Evolutionary conservation across 441 rosid genomes (phyloP).

Genomic region (Macaranga tanarius): DNA sequence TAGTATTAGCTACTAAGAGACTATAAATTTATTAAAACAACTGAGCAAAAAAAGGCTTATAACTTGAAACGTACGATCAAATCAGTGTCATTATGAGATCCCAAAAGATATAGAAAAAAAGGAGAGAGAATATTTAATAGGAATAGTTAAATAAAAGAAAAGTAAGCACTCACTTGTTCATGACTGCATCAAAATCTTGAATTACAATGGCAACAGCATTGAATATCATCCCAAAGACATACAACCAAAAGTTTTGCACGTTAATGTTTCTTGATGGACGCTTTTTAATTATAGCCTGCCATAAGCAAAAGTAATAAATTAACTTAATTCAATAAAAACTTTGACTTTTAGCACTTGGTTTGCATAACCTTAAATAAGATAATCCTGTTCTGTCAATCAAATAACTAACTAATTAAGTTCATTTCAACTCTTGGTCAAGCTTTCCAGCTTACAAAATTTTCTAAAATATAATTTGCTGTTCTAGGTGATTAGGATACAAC

Average conservation of each 20-base stretch:
- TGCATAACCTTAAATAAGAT: neutral
- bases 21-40: neutral
- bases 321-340: slow-evolving; percentile 1
- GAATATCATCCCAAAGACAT: slow-evolving; percentile 91
- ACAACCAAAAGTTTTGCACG: slow-evolving; percentile 94
- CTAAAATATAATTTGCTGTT: neutral
- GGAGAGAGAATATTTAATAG: neutral
- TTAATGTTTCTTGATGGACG: slow-evolving; percentile 91
- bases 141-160: slow-evolving; percentile 14
- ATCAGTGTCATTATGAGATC: neutral
- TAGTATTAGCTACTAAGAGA: neutral
- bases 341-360: slow-evolving; percentile 8
- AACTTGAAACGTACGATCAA: neutral
- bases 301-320: slow-evolving; percentile 27
- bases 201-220: slow-evolving; percentile 83
- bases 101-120: neutral
- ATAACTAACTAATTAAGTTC: slow-evolving; percentile 6
- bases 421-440: slow-evolving; percentile 9
- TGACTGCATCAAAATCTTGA: slow-evolving; percentile 90
- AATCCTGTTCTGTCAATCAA: slow-evolving; percentile 4
- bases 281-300: slow-evolving; percentile 90
- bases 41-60: neutral
- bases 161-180: slow-evolving; percentile 54
- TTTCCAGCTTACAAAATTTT: neutral
- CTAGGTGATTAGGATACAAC: slow-evolving; percentile 3